Base-by-base conservation (phyloP, 78 protist species). In the Guillardia theta region DNA sequence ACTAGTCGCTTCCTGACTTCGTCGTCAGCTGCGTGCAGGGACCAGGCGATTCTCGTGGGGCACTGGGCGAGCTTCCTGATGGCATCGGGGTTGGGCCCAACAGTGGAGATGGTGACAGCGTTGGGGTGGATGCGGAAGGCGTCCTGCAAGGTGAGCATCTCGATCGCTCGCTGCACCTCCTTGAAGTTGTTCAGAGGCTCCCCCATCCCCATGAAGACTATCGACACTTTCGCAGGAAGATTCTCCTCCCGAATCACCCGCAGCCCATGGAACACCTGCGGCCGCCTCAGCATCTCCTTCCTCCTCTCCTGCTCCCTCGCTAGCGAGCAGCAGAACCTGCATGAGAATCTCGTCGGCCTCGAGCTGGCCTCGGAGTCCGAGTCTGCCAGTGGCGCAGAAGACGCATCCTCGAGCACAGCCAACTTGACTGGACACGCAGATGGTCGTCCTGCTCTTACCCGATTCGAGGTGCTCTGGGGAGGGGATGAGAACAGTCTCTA, bases 361-460 rank as follows among this genome's bases (percentile, higher is more conserved):
- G 33, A 92, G 88, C 15, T 33, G 4, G 83, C 94, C 62, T 27
- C 58, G 41, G 19, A 64, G 88, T 6, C 94, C 94, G 88, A 92
- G 30, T 44, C 21, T 43, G 22, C 83, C 83, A 36, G 83, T 70
- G 1, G 83, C 94, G 54, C 97, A 96, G 88, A 96, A 96, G 76
- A 83, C 24, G 93, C 97, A 96, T 37, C 88, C 95, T 92, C 90
- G 76, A 18, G 93, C 80, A 94, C 97, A 96, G 45, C 97, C 97
- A 9, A 95, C 97, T 53, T 96, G 97, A 30, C 92, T 47, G 48
- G 95, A 88, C 50, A 96, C 92, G 94, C 97, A 96, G 44, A 96
- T 37, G n/a, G 96, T 90, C 36, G 94, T 64, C 9, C 22, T 18
- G 41, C 36, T 3, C 36, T 58, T 27, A 50, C 0, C 10, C 19